Conservation (phyloP, 306 rosid species). For the Cucumis sativus region DNA sequence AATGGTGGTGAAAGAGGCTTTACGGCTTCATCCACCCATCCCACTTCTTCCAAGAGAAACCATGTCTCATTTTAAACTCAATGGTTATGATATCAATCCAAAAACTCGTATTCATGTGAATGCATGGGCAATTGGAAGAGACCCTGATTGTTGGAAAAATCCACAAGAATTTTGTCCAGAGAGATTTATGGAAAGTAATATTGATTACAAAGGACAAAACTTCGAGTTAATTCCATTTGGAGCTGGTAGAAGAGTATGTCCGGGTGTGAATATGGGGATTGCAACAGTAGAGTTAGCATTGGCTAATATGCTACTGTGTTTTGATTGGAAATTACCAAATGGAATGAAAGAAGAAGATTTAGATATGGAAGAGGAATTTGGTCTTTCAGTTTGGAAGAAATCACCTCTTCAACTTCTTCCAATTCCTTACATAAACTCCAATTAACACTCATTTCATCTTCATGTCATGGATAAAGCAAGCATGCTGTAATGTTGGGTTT, state of each 20-base stretch:
- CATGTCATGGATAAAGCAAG: background rate
- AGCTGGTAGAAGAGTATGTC: slow-evolving; percentile 9
- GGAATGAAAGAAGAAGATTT: background rate
- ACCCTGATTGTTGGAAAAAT: slow-evolving; percentile 3
- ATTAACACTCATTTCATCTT: background rate
- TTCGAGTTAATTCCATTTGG: background rate
- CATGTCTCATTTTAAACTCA: background rate
- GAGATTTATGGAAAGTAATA: slow-evolving; percentile 1
- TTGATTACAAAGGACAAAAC: slow-evolving; percentile 15
- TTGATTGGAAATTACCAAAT: background rate
- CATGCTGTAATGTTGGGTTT: background rate
- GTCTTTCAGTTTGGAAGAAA: background rate
- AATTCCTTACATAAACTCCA: background rate
- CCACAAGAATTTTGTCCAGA: slow-evolving; percentile 10
- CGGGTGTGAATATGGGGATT: background rate
- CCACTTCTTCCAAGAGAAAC: slow-evolving; percentile 16
- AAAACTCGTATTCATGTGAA: slow-evolving; percentile 12
- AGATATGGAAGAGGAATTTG: background rate
- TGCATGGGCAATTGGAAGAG: slow-evolving; percentile 24
- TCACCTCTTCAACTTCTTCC: background rate
- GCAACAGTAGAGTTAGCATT: background rate
- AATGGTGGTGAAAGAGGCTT: background rate
- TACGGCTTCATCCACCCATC: slow-evolving; percentile 20
- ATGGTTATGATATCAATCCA: slow-evolving; percentile 18
- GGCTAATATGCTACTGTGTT: background rate